phyloP scores from a whole-genome alignment of 148 eudicot genomes.

The Cornus kousa region DNA sequence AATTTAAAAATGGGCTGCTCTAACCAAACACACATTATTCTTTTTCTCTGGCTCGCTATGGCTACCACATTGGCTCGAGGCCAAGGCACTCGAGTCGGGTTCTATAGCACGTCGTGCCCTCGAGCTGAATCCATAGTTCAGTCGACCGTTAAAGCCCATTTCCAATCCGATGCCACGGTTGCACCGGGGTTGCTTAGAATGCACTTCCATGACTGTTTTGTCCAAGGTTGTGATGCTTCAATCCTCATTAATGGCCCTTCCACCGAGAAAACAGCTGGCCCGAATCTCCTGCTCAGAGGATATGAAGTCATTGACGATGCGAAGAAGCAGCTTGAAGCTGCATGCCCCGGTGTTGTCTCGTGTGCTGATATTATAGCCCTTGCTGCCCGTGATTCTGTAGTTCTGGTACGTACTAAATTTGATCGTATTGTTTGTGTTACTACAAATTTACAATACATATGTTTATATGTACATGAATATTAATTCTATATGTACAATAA shows the following conservation, averaged over 20 bases:
- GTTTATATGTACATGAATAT: background rate
- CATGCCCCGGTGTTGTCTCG: slow-evolving; percentile 48
- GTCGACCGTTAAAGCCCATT: slow-evolving; percentile 21
- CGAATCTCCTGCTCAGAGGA: slow-evolving; percentile 34
- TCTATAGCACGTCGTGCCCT: slow-evolving; percentile 35
- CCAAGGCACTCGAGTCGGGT: slow-evolving; percentile 41
- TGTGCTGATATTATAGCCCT: slow-evolving; percentile 52
- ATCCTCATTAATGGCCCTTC: slow-evolving; percentile 35
- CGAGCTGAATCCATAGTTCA: slow-evolving; percentile 30
- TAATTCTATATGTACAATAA: background rate
- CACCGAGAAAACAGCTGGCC: slow-evolving; percentile 30
- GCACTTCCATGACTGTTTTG: slow-evolving; percentile 54
- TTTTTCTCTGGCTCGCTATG: slow-evolving; percentile 16
- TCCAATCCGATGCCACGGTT: slow-evolving; percentile 16
- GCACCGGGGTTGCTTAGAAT: slow-evolving; percentile 42
- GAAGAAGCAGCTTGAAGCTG: slow-evolving; percentile 33
- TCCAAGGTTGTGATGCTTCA: slow-evolving; percentile 48
- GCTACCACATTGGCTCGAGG: slow-evolving; percentile 20
- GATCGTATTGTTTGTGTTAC: background rate
- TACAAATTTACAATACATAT: background rate
- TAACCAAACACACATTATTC: background rate
- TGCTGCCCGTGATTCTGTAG: slow-evolving; percentile 50
- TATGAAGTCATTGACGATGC: slow-evolving; percentile 44
- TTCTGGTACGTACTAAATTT: slow-evolving; percentile 20
- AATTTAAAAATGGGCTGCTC: background rate